Base-by-base conservation (phyloP, 23 red algal genomes). In the Cyanidiococcus yangmingshanensis region DNA sequence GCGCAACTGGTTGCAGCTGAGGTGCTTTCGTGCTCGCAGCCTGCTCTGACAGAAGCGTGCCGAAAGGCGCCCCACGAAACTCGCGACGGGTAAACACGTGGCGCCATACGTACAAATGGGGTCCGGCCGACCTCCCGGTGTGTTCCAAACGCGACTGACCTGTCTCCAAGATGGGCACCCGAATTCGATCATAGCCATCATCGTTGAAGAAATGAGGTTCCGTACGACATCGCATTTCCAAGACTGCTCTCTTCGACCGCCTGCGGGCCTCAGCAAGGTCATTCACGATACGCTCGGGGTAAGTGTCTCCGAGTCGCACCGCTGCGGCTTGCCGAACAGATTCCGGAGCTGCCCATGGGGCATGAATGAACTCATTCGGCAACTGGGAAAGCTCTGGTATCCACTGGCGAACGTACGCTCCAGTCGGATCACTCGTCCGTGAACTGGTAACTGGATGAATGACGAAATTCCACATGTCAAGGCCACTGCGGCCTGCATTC, bases 381-480 rank as follows among this genome's bases (percentile, higher is more conserved):
- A 54, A 21, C 21, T 54, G 45, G 21, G 45, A 7, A 15, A 54
- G 45, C 21, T 54, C 45, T 7, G 45, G 45, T 54, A 54, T 7
- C 45, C 45, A 54, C 45, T 54, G 7, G 45, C 67, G 67, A 33
- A 74, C 67, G 37, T 74, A 74, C 67, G 67, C 67, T 16, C 67
- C 67, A 74, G 67, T 74, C 25, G 67, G 67, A 25, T 74, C 67
- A 17, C 30, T 38, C 30, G 37, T 16, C 37, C 67, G 67, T 7
- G 31, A 7, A 25, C 37, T 38, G 30, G 67, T 37, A 7, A 15
- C 67, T 37, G 67, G 67, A 74, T 74, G 31, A 38, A 74, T 33
- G 26, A 38, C 30, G 37, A 74, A 74, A 74, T 74, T 74, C 67
- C 67, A 74, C 67, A 38, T 37, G 67, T 74, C 67, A 7, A 74